phyloP scores from a whole-genome alignment of 345 rosid genomes.

The Syzygium aqueum region DNA sequence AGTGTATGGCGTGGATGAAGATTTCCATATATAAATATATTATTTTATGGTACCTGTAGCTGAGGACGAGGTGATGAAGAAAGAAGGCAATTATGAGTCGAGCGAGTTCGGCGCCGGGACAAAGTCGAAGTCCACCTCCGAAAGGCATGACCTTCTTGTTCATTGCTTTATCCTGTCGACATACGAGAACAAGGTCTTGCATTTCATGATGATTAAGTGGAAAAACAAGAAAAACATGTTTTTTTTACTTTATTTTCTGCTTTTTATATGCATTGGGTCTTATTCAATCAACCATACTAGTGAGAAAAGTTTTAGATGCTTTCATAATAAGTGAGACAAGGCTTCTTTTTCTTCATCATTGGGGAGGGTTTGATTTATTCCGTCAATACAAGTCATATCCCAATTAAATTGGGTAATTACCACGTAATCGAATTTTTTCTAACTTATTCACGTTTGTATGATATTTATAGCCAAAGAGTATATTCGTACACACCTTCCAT shows the following conservation, averaged over 20 bases:
- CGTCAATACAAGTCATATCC: background rate
- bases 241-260: background rate
- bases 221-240: background rate
- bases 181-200: background rate
- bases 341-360: background rate
- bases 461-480: background rate
- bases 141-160: conserved; percentile 58
- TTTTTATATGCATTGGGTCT: background rate
- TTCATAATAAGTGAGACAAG: background rate
- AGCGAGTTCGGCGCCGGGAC: conserved; percentile 88
- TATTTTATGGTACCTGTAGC: conserved; percentile 33
- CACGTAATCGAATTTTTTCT: background rate
- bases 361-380: background rate
- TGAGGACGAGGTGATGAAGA: conserved; percentile 85
- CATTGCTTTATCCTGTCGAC: conserved; percentile 41
- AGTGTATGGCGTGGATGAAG: background rate
- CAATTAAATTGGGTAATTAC: background rate
- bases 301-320: background rate
- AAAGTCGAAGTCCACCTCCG: conserved; percentile 79
- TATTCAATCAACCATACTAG: background rate
- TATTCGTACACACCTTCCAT: conserved; percentile 38
- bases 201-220: background rate
- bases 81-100: conserved; percentile 60
- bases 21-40: background rate
- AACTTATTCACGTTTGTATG: background rate